These are phyloP conservation scores for Hirsutella rhossiliensis DNA, from an alignment of 2,329 filamentous ascomycete species.

Conservation along the genomic window DNA sequence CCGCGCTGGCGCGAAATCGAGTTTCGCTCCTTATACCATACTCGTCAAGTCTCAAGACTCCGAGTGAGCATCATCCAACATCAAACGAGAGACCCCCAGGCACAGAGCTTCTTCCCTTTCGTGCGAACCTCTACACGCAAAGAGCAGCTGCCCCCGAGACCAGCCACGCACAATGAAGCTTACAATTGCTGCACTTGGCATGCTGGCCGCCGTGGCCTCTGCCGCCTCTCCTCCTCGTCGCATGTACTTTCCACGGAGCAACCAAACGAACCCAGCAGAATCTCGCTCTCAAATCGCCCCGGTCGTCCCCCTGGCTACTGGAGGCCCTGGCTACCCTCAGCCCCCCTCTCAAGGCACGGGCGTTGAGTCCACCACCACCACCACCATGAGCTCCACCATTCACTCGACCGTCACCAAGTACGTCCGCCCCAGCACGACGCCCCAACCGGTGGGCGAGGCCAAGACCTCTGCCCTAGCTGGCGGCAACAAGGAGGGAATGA, in stretches of 20 bases:
- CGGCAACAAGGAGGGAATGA: too few species aligned
- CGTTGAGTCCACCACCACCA: slow-evolving; percentile 38
- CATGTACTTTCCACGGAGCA: slow-evolving; percentile 19
- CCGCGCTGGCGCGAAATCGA: too few species aligned
- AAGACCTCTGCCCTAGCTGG: slow-evolving; percentile 9
- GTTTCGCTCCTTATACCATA: too few species aligned
- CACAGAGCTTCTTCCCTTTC: too few species aligned
- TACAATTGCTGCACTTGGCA: slow-evolving; percentile 27
- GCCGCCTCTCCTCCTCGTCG: slow-evolving; percentile 19
- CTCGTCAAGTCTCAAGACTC: too few species aligned
- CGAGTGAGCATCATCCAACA: too few species aligned
- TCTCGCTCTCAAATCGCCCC: background rate
- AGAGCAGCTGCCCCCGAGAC: too few species aligned
- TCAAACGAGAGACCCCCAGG: too few species aligned
- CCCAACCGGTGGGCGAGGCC: slow-evolving; percentile 10
- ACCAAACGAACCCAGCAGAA: slow-evolving; percentile 8
- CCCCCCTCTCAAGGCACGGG: background rate
- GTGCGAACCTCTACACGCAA: too few species aligned
- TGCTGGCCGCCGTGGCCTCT: slow-evolving; percentile 32
- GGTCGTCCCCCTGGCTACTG: background rate
- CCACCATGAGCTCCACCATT: background rate
- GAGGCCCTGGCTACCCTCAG: background rate
- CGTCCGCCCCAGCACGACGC: slow-evolving; percentile 1
- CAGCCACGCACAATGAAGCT: slow-evolving; percentile 29
- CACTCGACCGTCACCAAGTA: slow-evolving; percentile 1